These are phyloP conservation scores for Fraxinus nigra DNA, from an alignment of 305 asterid genomes.

Conservation along the genomic window DNA sequence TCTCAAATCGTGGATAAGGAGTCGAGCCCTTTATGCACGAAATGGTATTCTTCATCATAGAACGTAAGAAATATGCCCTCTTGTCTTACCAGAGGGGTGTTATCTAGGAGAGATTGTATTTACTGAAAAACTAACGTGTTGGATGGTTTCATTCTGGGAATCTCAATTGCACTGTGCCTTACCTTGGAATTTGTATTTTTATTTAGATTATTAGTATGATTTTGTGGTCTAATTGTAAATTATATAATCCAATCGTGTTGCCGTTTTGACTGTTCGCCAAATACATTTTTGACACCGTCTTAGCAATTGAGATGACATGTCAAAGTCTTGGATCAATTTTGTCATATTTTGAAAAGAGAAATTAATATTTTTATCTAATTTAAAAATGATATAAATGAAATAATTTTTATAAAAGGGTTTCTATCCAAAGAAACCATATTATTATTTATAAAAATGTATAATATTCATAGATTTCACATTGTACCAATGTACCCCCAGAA, in stretches of 20 bases:
- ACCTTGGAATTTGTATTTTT: background rate
- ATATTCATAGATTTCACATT: too few species aligned
- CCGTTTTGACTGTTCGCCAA: background rate
- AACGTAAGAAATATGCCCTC: background rate
- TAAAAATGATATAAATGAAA: too few species aligned
- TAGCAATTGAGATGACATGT: background rate
- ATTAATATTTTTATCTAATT: too few species aligned
- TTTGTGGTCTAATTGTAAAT: background rate
- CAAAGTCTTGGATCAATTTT: too few species aligned
- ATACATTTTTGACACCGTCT: background rate
- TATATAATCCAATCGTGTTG: background rate
- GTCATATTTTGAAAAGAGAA: too few species aligned
- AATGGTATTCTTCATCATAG: background rate
- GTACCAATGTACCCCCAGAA: background rate
- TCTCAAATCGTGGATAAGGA: background rate
- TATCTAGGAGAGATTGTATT: background rate
- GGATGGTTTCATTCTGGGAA: background rate
- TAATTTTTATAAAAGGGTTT: too few species aligned
- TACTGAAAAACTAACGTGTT: background rate
- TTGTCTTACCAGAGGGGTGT: background rate
- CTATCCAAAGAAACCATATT: too few species aligned
- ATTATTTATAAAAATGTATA: too few species aligned
- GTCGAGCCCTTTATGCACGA: background rate
- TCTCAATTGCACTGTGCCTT: background rate
- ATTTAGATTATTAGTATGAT: background rate